phyloP scores from a whole-genome alignment of 306 rosid species.

The Crotalaria pallida region DNA sequence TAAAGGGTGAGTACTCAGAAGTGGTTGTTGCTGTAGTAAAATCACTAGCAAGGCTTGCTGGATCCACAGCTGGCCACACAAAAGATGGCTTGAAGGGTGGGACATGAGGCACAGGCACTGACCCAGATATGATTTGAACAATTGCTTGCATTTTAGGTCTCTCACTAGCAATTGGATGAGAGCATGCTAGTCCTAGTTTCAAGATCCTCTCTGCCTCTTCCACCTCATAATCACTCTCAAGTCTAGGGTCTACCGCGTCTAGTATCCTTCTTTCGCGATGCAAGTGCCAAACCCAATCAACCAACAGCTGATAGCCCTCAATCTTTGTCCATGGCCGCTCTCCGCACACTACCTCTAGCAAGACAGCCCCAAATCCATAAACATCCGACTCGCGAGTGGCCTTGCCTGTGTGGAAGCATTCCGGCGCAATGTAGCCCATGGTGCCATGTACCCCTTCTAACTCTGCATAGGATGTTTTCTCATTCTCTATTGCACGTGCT shows the following conservation, averaged over 20 bases:
- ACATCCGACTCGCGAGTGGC: conserved; percentile 67
- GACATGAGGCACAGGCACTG: conserved; percentile 47
- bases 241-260: conserved; percentile 47
- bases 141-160: conserved; percentile 58
- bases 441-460: conserved; percentile 67
- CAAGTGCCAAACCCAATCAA: conserved; percentile 80
- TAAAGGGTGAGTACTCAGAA: conserved; percentile 14
- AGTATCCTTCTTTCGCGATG: conserved; percentile 45
- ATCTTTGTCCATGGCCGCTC: conserved; percentile 59
- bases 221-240: conserved; percentile 36
- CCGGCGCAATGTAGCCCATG: conserved; percentile 75
- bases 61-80: conserved; percentile 60
- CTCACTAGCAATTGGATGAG: conserved; percentile 59
- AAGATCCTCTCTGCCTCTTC: conserved; percentile 61
- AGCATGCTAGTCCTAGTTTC: conserved; percentile 60
- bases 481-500: conserved; percentile 72
- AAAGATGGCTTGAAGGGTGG: conserved; percentile 67
- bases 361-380: conserved; percentile 61
- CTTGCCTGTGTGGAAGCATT: conserved; percentile 72
- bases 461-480: conserved; percentile 57
- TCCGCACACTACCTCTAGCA: conserved; percentile 65
- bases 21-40: conserved; percentile 14
- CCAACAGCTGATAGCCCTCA: conserved; percentile 41
- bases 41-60: conserved; percentile 23
- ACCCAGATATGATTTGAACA: conserved; percentile 58